These are phyloP conservation scores for Entelexis paramagnoliae DNA, from an alignment of 1,139 yeast species.

Conservation along the genomic window DNA sequence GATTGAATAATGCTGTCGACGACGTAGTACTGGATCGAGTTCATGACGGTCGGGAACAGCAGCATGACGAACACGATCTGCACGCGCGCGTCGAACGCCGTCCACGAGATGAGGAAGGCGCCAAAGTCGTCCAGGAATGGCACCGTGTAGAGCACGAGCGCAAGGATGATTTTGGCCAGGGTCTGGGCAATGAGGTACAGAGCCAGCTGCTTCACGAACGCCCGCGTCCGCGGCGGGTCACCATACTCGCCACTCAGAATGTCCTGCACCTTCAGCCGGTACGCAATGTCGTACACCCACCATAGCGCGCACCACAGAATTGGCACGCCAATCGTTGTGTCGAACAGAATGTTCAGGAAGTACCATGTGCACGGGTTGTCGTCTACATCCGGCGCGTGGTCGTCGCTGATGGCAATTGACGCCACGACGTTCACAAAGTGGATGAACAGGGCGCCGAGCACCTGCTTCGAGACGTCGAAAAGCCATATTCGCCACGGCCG, in stretches of 20 bases:
- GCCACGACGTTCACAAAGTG: constrained; percentile 70
- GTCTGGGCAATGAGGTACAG: constrained; percentile 54
- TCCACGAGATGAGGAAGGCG: constrained; percentile 59
- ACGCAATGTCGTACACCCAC: constrained; percentile 41
- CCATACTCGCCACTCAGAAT: constrained; percentile 84
- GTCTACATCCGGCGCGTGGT: constrained; percentile 31
- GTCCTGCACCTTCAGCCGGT: constrained; percentile 41
- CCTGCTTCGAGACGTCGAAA: constrained; percentile 82
- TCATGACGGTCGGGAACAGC: constrained; percentile 47
- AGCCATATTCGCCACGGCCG: constrained; percentile 84
- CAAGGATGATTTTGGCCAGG: constrained; percentile 47
- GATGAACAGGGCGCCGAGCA: constrained; percentile 74
- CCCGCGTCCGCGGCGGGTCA: constrained; percentile 50
- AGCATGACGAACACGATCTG: constrained; percentile 83
- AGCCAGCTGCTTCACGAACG: constrained; percentile 62
- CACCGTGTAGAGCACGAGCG: constrained; percentile 47
- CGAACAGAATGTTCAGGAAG: constrained; percentile 74
- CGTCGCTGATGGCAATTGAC: constrained; percentile 45
- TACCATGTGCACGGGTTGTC: constrained; percentile 54
- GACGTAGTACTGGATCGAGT: constrained; percentile 74
- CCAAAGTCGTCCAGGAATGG: constrained; percentile 50
- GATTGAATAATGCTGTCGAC: constrained; percentile 79
- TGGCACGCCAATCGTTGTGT: constrained; percentile 92
- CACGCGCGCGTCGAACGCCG: constrained; percentile 57
- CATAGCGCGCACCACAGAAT: constrained; percentile 51